Evolutionary conservation across 2,329 filamentous ascomycete genomes (phyloP), one percentile per base, ranked within the genome.

Genomic region (Pseudopithomyces chartarum): DNA sequence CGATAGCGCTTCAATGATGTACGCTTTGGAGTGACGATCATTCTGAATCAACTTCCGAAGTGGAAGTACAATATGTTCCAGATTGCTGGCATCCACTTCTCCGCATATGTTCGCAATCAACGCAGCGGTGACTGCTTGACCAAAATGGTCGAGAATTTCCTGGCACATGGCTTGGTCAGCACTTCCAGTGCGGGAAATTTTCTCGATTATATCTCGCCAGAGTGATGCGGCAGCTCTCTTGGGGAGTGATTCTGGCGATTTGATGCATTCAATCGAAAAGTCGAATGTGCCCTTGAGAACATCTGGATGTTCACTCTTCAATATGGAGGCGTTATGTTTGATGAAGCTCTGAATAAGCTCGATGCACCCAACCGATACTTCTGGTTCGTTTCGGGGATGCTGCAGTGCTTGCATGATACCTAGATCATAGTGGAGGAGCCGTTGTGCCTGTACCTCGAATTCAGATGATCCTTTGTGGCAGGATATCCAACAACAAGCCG

Each of bases 151-250:
- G 19, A 71, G 63, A n/a, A 76, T 75, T 20, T 75, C 70, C 55
- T 74, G 71, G 12, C 63, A 68, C 6, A 69, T 74, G 5, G 51
- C 55, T 52, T 73, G 70, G 33, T 72, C 55, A 44, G 61, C 58
- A 50, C 56, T 69, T 33, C 67, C 66, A 4, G 67, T 68, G 34
- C 68, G 69, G 6, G 64, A 65, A 17, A 65, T 63, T 17, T 72
- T 58, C 43, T 74, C 73, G 55, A 76, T 74, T 12, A 75, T 70
- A 34, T 76, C 71, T 52, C 71, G 74, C 90, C 91, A 95, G 59
- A 96, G 90, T 26, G 89, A 86, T 8, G 87, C 85, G 1, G 91
- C 85, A 2, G 89, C 85, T 29, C 84, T 84, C 75, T 95, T 96
- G 0, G 90, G 89, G 10, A 96, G 78, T 0, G 89, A 87, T 57